Evolutionary conservation across 2,329 filamentous ascomycete species (phyloP).

Genomic region (Fusarium sororula): DNA sequence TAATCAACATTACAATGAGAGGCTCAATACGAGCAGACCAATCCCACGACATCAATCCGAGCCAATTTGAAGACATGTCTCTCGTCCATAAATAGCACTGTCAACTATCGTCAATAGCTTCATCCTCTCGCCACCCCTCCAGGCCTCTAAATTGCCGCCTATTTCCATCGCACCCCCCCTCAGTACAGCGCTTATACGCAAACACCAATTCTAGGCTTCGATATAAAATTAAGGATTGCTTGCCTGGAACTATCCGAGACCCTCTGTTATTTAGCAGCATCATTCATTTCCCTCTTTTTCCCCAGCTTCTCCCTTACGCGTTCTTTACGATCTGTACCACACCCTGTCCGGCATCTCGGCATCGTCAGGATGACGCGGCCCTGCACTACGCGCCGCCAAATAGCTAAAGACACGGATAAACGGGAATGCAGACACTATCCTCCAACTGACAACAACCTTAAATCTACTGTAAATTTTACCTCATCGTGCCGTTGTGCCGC

Average conservation of each 20-base stretch:
- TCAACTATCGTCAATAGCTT: neutral
- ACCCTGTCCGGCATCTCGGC: slow-evolving; percentile 29
- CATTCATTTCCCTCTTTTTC: neutral
- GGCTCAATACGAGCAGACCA: neutral
- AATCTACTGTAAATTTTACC: slow-evolving; percentile 7
- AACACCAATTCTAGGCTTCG: slow-evolving; percentile 10
- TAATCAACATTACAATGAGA: neutral
- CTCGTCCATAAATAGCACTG: neutral
- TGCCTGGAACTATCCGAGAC: neutral
- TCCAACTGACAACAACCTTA: slow-evolving; percentile 12
- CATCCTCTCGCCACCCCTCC: neutral
- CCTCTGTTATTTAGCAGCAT: neutral
- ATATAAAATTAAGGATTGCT: slow-evolving; percentile 2
- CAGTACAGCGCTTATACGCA: neutral
- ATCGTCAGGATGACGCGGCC: slow-evolving; percentile 39
- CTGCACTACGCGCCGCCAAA: slow-evolving; percentile 26
- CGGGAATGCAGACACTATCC: slow-evolving; percentile 4
- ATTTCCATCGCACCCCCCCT: neutral
- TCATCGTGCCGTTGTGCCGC: slow-evolving; percentile 10
- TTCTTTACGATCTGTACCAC: slow-evolving; percentile 1
- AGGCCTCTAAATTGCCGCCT: slow-evolving; percentile 1
- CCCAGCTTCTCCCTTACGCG: slow-evolving; percentile 2
- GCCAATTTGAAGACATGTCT: neutral
- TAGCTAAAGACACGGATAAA: slow-evolving; percentile 7
- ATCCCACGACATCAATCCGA: neutral